phyloP scores from a whole-genome alignment of 2,329 filamentous ascomycete species.

The Diaporthe amygdali region DNA sequence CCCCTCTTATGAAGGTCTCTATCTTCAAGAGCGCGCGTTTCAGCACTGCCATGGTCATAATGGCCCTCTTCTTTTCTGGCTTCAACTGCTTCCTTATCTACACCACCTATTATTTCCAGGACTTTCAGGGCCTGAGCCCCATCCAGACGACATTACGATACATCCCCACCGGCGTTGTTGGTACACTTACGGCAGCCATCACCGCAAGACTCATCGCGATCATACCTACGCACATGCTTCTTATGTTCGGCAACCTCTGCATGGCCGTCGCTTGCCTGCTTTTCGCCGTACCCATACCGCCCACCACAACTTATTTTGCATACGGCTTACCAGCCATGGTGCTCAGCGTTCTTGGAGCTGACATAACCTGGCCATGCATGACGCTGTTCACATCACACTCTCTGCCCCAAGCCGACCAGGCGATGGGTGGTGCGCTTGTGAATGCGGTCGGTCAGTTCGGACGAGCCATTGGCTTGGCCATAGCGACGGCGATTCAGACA shows the following conservation, averaged over 20 bases:
- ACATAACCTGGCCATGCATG: slow-evolving; percentile 69
- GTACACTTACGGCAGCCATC: slow-evolving; percentile 60
- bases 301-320: slow-evolving; percentile 68
- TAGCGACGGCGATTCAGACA: slow-evolving; percentile 69
- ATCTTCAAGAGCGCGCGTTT: slow-evolving; percentile 66
- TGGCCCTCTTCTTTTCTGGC: slow-evolving; percentile 68
- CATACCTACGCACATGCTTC: slow-evolving; percentile 62
- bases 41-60: slow-evolving; percentile 67
- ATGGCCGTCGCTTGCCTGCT: slow-evolving; percentile 62
- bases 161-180: slow-evolving; percentile 67
- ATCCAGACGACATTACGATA: slow-evolving; percentile 74
- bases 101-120: slow-evolving; percentile 74
- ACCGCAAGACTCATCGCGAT: slow-evolving; percentile 61
- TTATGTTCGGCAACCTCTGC: slow-evolving; percentile 61
- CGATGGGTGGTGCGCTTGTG: slow-evolving; percentile 70
- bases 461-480: slow-evolving; percentile 67
- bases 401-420: slow-evolving; percentile 68
- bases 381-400: slow-evolving; percentile 70
- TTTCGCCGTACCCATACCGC: slow-evolving; percentile 67
- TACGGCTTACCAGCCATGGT: slow-evolving; percentile 71
- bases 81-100: slow-evolving; percentile 74
- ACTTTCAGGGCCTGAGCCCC: slow-evolving; percentile 65
- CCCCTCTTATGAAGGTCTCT: slow-evolving; percentile 70
- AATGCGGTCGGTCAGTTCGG: slow-evolving; percentile 71
- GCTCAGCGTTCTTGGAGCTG: slow-evolving; percentile 68